These are phyloP conservation scores for Hypomontagnella monticulosa DNA, from an alignment of 495 filamentous ascomycete genomes.

Conservation along the genomic window DNA sequence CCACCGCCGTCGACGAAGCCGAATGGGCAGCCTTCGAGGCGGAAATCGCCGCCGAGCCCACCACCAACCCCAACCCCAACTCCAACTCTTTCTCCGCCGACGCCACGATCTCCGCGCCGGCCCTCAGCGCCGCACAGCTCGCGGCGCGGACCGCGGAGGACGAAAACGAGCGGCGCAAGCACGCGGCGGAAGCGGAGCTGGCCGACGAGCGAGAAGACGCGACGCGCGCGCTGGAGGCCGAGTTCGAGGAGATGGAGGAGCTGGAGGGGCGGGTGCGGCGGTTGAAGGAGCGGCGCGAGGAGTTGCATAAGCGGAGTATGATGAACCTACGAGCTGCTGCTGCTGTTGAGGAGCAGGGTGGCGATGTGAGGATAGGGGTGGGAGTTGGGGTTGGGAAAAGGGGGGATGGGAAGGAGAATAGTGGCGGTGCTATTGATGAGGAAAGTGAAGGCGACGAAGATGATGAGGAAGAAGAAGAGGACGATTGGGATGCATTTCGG, in stretches of 20 bases:
- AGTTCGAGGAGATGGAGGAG: constrained; percentile 95
- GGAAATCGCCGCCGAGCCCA: constrained; percentile 70
- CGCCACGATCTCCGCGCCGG: constrained; percentile 76
- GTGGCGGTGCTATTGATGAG: constrained; percentile 40
- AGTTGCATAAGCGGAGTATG: constrained; percentile 51
- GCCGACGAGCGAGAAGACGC: constrained; percentile 88
- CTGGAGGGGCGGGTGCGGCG: constrained; percentile 81
- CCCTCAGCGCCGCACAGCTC: constrained; percentile 75
- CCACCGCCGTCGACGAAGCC: constrained; percentile 71
- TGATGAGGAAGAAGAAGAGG: constrained; percentile 66
- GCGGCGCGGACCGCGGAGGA: constrained; percentile 72
- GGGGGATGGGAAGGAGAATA: constrained; percentile 32
- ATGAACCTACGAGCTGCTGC: constrained; percentile 47
- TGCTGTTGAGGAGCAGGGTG: constrained; percentile 6
- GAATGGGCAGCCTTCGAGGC: constrained; percentile 94
- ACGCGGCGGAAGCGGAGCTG: constrained; percentile 63
- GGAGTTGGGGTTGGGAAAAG: neutral
- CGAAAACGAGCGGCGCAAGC: constrained; percentile 66
- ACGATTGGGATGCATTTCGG: constrained; percentile 76
- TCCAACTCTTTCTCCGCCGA: constrained; percentile 43
- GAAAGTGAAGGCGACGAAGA: constrained; percentile 49
- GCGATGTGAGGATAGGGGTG: neutral
- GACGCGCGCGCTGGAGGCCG: constrained; percentile 78
- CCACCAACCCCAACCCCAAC: constrained; percentile 25
- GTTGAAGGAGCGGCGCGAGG: constrained; percentile 75